Base-by-base conservation (phyloP, 108 stramenopile genomes). In the Epithemia pelagica region DNA sequence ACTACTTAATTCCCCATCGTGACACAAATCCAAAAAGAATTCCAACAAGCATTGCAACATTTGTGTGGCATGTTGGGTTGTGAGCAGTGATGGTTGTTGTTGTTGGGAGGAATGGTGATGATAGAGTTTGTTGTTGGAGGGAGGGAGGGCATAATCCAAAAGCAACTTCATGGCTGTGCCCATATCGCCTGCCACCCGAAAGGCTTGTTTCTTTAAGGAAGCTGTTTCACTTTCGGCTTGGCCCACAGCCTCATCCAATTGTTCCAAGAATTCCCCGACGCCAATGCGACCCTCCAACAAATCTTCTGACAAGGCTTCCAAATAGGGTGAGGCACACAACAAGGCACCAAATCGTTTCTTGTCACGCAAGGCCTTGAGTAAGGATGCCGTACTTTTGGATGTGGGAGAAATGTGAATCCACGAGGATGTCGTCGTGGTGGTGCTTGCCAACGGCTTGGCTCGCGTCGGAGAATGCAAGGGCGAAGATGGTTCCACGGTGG, bases 101-200 rank as follows among this genome's bases (percentile, higher is more conserved):
- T 46, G 37, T 46, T 46, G 37, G 19, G 61, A 63, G 19, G 59
- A 56, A 5, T 5, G 15, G 5, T 46, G 37, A n/a, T n/a, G n/a
- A n/a, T n/a, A n/a, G n/a, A n/a, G n/a, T 30, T 59, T 28, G 23
- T 58, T 27, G 26, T 2, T 30, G 3, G 1, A 28, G 63, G 20
- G 55, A 23, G 84, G 83, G 59, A 92, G 46, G 7, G 88, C 85
- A 54, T 87, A 74, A 23, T 93, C 85, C 27, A 86, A 75, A 30
- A 93, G 66, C 32, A 93, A 64, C 66, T 90, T 93, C 33, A 93
- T 65, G 20, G 92, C 88, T 2, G 85, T 82, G 27, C 86, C 83
- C 92, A 93, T 90, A 64, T 93, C 92, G 3, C 92, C 92, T 52
- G 89, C 85, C n/a, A 93, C 85, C 31, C 83, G 85, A 58, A 93